Evolutionary conservation across 2,329 filamentous ascomycete genomes (phyloP), one percentile per base, ranked within the genome.

Genomic region (Laburnicola sp.): DNA sequence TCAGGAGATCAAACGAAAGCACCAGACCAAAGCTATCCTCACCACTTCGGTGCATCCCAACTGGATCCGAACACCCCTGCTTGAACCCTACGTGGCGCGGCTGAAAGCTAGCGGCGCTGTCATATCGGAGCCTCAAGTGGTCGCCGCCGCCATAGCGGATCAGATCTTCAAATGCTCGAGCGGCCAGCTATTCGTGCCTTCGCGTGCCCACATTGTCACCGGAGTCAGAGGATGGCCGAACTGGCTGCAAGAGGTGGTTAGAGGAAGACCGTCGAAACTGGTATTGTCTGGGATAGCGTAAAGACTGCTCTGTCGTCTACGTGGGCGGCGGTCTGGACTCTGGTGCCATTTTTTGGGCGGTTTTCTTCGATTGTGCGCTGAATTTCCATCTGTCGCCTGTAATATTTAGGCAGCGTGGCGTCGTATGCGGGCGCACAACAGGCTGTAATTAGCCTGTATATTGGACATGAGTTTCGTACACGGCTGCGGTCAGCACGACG

Each of bases 191-290:
- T 66, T 77, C 38, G 34, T 78, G 28, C 73, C 74, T 50, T 8
- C 26, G 9, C 27, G 35, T 7, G 16, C 48, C 38, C 5, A 30
- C 65, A 35, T 40, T 69, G 10, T 56, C 1, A 64, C 70, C 3
- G 63, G 62, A 6, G 55, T 81, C 30, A 69, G 78, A 48, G 77
- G 70, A 0, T 75, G 73, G 67, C 78, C 78, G 1, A 71, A 70
- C 34, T 81, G 79, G 78, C 26, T 79, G 47, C 78, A 81, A 58
- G 77, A 80, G 59, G 32, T 36, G 3, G 3, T 68, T 1, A 51
- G 72, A 46, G 57, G 50, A 42, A 47, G 52, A n/a, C 28, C 59
- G n/a, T 58, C 57, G 16, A 59, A 53, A 47, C 49, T 43, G 1
- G 60, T 69, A 11, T 42, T 50, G 22, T 45, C 50, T n/a, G 57